A percentile compares a stretch with the other conserved stretches of the same genome.
Conservation (phyloP, 2,329 filamentous ascomycete species). For the Arthroderma sp. region DNA sequence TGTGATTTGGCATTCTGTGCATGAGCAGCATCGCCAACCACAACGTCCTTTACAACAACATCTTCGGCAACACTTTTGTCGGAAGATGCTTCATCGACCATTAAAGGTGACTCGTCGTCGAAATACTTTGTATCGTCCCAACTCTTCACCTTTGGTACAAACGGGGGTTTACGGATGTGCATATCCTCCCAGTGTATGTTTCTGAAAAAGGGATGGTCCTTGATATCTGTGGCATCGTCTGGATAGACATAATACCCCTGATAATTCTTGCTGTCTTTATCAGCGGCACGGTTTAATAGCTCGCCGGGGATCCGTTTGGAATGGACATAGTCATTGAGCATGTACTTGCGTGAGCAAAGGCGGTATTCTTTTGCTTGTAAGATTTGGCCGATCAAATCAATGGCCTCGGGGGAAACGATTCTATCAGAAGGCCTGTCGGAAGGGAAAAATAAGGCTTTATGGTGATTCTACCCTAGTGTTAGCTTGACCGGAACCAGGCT, state of each 20-base stretch:
- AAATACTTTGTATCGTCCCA: constrained; percentile 79
- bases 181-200: constrained; percentile 65
- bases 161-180: constrained; percentile 59
- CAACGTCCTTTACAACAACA: too few species aligned
- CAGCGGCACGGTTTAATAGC: constrained; percentile 19
- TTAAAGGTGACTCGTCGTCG: constrained; percentile 57
- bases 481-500: background rate
- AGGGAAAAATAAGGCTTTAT: constrained; percentile 58
- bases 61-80: constrained; percentile 4
- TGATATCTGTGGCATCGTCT: constrained; percentile 80
- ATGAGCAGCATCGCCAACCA: background rate
- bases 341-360: constrained; percentile 64
- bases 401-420: constrained; percentile 54
- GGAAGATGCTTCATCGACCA: constrained; percentile 39
- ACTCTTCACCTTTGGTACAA: constrained; percentile 58
- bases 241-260: constrained; percentile 58
- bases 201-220: constrained; percentile 72
- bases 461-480: constrained; percentile 46
- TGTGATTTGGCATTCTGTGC: background rate
- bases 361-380: constrained; percentile 63
- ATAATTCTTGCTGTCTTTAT: constrained; percentile 26
- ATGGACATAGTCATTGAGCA: constrained; percentile 45
- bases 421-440: constrained; percentile 38
- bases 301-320: constrained; percentile 19
- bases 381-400: constrained; percentile 61